Evolutionary conservation across 108 stramenopile genomes (phyloP).

Genomic region (Cyclotella atomus): DNA sequence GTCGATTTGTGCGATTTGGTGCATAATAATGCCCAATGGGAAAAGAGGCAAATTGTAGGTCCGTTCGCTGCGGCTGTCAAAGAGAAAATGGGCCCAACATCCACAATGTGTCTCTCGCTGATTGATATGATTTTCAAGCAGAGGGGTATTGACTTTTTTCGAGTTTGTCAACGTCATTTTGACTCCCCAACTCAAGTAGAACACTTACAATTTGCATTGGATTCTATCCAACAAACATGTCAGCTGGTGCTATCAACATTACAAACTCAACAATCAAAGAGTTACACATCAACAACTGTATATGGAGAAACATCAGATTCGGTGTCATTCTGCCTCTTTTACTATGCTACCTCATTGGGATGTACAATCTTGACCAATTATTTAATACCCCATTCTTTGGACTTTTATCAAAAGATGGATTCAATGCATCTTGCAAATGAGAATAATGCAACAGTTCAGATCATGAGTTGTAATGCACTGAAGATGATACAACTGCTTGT

Average conservation of each 20-base stretch:
- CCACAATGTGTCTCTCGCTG: conserved; percentile 38
- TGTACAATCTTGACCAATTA: conserved; percentile 38
- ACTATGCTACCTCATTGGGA: conserved; percentile 33
- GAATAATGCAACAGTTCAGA: background rate
- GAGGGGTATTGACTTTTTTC: conserved; percentile 35
- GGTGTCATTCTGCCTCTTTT: conserved; percentile 37
- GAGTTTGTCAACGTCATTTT: conserved; percentile 20
- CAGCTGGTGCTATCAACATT: conserved; percentile 40
- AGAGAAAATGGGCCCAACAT: conserved; percentile 40
- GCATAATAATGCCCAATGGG: conserved; percentile 13
- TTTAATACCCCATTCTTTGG: conserved; percentile 13
- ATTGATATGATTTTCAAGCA: conserved; percentile 53
- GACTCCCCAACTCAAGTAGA: background rate
- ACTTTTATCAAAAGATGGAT: conserved; percentile 30
- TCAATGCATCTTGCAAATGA: background rate
- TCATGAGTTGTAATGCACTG: conserved; percentile 26
- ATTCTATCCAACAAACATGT: conserved; percentile 25
- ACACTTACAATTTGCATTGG: conserved; percentile 27
- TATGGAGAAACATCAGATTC: conserved; percentile 6
- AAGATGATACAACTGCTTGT: conserved; percentile 36
- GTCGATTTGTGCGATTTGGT: conserved; percentile 40
- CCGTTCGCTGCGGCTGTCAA: conserved; percentile 32
- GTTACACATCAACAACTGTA: background rate
- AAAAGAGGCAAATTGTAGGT: conserved; percentile 16
- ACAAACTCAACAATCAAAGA: conserved; percentile 20